phyloP scores from a whole-genome alignment of 768 basidiomycete genomes.

The Fomitopsis pulvina region DNA sequence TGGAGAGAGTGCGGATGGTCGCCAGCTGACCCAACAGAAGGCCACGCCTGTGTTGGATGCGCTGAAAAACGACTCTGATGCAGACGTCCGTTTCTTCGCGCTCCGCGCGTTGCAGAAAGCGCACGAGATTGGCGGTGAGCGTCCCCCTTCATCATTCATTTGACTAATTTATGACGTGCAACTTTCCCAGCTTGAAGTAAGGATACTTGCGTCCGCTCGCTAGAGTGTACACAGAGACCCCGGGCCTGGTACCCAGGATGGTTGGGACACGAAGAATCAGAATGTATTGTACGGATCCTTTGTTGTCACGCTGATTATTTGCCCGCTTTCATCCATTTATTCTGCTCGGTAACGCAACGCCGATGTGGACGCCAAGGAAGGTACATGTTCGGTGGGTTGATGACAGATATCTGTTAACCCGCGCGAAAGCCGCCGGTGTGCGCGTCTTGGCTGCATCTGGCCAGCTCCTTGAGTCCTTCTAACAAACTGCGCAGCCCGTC shows the following conservation, averaged over 20 bases:
- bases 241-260: neutral
- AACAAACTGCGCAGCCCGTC: no score
- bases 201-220: neutral
- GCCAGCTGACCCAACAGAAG: conserved; percentile 63
- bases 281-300: neutral
- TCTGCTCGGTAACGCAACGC: no score
- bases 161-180: neutral
- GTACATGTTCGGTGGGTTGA: no score
- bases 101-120: conserved; percentile 67
- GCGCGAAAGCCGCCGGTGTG: no score
- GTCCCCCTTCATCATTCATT: neutral
- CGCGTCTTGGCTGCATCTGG: no score
- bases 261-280: neutral
- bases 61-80: conserved; percentile 83
- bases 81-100: conserved; percentile 95
- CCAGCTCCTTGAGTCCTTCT: no score
- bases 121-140: conserved; percentile 32
- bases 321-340: no score
- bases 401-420: no score
- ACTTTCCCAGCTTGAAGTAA: neutral
- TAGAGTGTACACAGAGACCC: neutral
- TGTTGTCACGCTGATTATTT: neutral
- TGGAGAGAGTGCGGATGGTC: conserved; percentile 58
- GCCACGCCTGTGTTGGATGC: conserved; percentile 82
- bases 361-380: no score